Conservation (phyloP, 108 stramenopile species). For the Pelagomonas calceolata region DNA sequence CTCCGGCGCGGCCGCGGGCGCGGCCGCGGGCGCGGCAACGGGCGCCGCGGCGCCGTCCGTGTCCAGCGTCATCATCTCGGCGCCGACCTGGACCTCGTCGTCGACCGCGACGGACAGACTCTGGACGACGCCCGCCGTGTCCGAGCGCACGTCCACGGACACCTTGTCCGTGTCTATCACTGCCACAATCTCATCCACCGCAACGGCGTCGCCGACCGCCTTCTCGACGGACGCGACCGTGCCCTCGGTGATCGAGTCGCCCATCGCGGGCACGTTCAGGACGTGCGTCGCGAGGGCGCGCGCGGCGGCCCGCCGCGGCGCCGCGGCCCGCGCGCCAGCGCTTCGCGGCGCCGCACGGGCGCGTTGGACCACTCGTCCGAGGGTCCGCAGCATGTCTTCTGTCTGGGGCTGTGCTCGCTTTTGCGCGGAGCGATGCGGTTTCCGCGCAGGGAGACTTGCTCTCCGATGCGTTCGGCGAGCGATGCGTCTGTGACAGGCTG, state of each 20-base stretch:
- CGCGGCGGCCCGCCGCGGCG: too few species aligned
- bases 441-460: too few species aligned
- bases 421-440: too few species aligned
- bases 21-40: conserved; percentile 12
- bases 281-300: neutral
- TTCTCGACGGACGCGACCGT: conserved; percentile 76
- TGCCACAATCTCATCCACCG: conserved; percentile 28
- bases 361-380: too few species aligned
- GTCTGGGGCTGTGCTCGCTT: too few species aligned
- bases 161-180: conserved; percentile 95
- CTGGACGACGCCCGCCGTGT: conserved; percentile 62
- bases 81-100: conserved; percentile 90
- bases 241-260: conserved; percentile 93
- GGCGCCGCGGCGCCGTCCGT: conserved; percentile 17
- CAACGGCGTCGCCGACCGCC: conserved; percentile 32
- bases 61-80: conserved; percentile 68
- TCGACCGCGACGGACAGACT: conserved; percentile 82
- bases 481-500: too few species aligned
- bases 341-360: too few species aligned
- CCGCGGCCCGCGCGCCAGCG: too few species aligned
- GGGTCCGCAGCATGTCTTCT: too few species aligned
- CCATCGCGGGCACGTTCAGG: conserved; percentile 26
- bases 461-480: too few species aligned
- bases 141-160: conserved; percentile 71
- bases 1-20: conserved; percentile 24